Base-by-base conservation (phyloP, 345 rosid species). In the Litchi chinensis region DNA sequence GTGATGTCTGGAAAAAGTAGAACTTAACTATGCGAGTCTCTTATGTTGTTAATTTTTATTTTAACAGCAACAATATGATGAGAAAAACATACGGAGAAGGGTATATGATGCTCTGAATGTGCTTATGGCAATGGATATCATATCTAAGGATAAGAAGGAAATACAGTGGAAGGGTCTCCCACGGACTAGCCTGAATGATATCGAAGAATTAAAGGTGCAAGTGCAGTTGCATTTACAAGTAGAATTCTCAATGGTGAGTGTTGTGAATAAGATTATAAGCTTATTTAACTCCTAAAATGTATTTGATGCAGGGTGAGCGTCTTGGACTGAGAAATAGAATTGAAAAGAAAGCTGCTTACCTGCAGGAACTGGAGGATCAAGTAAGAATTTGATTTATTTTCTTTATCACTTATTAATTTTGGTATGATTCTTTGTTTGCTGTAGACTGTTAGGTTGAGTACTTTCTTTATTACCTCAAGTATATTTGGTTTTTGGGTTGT, bases 101-200 rank as follows among this genome's bases (percentile, higher is more conserved):
- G 99, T 97, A 60, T 97, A 97, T 83, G 99, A 97, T 88, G 99
- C 99, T 39, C 85, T 97, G 69, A 97, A 97, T 83, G 99, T 97
- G 44, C 97, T 97, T 72, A 97, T 94, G 99, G 99, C 99, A 12
- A 91, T 97, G 93, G 98, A 97, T 88, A 97, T 97, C 64, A 91
- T 97, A 80, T 93, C 99, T 8, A 97, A 97, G 81, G 97, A 94
- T 88, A 94, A 97, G 82, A 97, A 97, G 52, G 98, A 94, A 81
- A 97, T 97, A 81, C 98, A 91, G 50, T 97, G 99, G 99, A 93
- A 88, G 87, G 99, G 99, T 84, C 95, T 97, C 79, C 99, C 98
- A 76, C 94, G 94, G 37, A 91, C 98, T 50, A 97, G 97, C 81
- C 86, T 93, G 74, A 90, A 89, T 79, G 99, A 97, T 88, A 86